phyloP scores from a whole-genome alignment of 1,284 basidiomycete species.

The Abortiporus biennis region DNA sequence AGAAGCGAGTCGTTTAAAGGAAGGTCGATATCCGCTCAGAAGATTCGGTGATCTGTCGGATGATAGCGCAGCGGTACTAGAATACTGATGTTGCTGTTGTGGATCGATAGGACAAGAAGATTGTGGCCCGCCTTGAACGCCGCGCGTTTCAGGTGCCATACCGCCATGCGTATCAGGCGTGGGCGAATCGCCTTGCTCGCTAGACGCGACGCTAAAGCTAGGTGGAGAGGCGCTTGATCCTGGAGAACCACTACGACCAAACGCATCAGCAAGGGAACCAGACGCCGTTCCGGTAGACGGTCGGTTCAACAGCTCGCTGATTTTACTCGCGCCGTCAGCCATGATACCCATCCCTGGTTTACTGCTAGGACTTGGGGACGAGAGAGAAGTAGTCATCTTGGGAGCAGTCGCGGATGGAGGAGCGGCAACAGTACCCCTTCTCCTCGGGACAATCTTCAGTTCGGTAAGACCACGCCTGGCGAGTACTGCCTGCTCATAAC shows the following conservation, averaged over 20 bases:
- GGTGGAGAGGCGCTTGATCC: not conserved
- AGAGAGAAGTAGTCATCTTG: not conserved
- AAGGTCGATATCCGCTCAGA: constrained; percentile 53
- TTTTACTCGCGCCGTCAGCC: too few species aligned
- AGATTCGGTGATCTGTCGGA: too few species aligned
- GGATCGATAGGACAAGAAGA: too few species aligned
- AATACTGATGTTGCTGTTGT: not conserved
- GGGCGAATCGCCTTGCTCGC: constrained; percentile 4
- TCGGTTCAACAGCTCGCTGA: too few species aligned
- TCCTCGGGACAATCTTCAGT: constrained; percentile 36
- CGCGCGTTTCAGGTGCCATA: not conserved
- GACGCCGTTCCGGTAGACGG: constrained; percentile 17
- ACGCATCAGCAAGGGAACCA: constrained; percentile 29
- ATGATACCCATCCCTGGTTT: too few species aligned
- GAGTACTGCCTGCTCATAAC: constrained; percentile 70
- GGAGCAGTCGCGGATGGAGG: not conserved
- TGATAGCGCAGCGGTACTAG: constrained; percentile 10
- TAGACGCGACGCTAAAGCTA: not conserved
- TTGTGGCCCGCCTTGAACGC: not conserved
- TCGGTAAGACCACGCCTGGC: constrained; percentile 57
- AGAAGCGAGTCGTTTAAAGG: constrained; percentile 66
- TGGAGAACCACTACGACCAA: constrained; percentile 12
- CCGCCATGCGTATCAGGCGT: constrained; percentile 6
- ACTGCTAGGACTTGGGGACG: too few species aligned
- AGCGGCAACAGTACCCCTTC: constrained; percentile 23